These are phyloP conservation scores for Pyrenophora seminiperda DNA, from an alignment of 2,329 filamentous ascomycete genomes.

Conservation along the genomic window DNA sequence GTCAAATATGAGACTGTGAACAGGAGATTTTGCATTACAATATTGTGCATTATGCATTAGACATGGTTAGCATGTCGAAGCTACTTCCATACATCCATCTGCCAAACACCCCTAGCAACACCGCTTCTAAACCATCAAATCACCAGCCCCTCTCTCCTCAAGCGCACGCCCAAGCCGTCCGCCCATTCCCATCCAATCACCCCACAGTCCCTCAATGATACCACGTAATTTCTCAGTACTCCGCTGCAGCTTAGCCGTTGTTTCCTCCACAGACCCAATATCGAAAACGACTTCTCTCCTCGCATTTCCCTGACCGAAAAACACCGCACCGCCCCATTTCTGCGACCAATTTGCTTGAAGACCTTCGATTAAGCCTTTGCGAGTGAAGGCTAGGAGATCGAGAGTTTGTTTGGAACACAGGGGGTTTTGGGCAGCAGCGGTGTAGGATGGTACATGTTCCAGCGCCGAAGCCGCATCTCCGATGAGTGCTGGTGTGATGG, in stretches of 20 bases:
- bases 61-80: too few species aligned
- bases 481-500: constrained; percentile 26
- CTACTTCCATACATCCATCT: too few species aligned
- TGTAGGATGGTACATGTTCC: constrained; percentile 21
- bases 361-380: constrained; percentile 52
- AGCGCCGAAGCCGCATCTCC: background rate
- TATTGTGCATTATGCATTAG: too few species aligned
- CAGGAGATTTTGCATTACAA: too few species aligned
- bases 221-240: constrained; percentile 27
- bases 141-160: background rate
- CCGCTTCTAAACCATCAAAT: background rate
- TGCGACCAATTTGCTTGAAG: constrained; percentile 55
- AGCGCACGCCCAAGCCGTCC: background rate
- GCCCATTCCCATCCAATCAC: too few species aligned
- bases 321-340: constrained; percentile 43
- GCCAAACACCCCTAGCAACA: background rate
- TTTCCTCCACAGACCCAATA: constrained; percentile 36
- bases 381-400: constrained; percentile 35
- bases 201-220: background rate
- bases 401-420: background rate
- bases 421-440: constrained; percentile 14
- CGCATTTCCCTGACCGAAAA: constrained; percentile 53
- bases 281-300: constrained; percentile 53
- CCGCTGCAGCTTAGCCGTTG: constrained; percentile 25
- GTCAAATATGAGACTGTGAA: too few species aligned